These are phyloP conservation scores for Periconia sp. DNA, from an alignment of 2,329 filamentous ascomycete genomes.

Conservation along the genomic window DNA sequence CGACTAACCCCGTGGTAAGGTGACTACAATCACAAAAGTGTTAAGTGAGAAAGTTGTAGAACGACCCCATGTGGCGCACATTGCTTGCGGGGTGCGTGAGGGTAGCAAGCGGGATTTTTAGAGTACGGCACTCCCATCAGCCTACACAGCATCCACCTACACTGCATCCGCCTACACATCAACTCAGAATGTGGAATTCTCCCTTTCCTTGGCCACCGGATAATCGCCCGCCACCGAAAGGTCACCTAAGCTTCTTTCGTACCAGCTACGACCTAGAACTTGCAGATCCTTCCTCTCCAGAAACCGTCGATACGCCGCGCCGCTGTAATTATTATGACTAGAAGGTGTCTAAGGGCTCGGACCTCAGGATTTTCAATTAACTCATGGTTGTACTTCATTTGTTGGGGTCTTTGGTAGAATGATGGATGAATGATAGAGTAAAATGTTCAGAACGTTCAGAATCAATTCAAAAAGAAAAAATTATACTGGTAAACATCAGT, in stretches of 20 bases:
- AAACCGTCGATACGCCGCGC: conserved; percentile 1
- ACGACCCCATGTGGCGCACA: background rate
- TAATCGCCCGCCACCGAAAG: background rate
- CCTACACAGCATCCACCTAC: too few species aligned
- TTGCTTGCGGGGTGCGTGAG: background rate
- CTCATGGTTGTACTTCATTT: too few species aligned
- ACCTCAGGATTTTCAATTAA: too few species aligned
- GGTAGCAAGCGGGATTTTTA: background rate
- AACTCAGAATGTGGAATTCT: background rate
- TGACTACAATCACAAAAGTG: background rate
- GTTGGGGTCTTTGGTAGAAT: too few species aligned
- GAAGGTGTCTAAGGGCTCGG: too few species aligned
- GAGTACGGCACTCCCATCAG: too few species aligned
- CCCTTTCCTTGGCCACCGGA: background rate
- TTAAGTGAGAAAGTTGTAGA: background rate
- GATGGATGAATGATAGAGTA: too few species aligned
- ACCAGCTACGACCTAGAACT: conserved; percentile 1
- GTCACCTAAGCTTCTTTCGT: background rate
- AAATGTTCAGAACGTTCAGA: too few species aligned
- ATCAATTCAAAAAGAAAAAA: too few species aligned
- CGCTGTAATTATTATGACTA: too few species aligned
- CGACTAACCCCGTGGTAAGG: too few species aligned
- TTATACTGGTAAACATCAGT: too few species aligned
- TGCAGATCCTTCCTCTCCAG: background rate
- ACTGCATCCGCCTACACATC: background rate